These are phyloP conservation scores for Sanguinoderma infundibulare DNA, from an alignment of 1,284 basidiomycete species.

Conservation along the genomic window DNA sequence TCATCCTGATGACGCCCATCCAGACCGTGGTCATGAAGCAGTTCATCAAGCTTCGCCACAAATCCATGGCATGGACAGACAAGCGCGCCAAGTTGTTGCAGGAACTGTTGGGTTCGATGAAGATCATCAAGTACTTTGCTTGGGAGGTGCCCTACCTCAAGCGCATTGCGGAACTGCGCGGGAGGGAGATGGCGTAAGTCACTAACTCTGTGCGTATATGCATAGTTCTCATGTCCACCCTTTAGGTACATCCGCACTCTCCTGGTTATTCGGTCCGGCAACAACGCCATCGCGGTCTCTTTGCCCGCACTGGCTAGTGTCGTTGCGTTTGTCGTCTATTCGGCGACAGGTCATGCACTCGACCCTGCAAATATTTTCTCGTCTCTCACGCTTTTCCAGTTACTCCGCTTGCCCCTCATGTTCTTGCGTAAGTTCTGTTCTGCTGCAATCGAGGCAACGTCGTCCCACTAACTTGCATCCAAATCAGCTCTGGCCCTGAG, in stretches of 20 bases:
- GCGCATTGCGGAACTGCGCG: constrained; percentile 73
- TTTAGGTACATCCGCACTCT: constrained; percentile 74
- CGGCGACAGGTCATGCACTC: constrained; percentile 68
- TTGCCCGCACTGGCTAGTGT: constrained; percentile 86
- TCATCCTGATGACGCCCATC: constrained; percentile 66
- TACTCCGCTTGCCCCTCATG: constrained; percentile 79
- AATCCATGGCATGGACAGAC: constrained; percentile 92
- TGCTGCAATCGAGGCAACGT: not conserved
- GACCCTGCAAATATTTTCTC: constrained; percentile 80
- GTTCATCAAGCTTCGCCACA: constrained; percentile 73
- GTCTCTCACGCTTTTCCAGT: constrained; percentile 81
- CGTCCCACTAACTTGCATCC: not conserved
- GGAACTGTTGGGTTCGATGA: constrained; percentile 86
- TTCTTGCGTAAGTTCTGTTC: constrained; percentile 57
- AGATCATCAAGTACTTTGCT: constrained; percentile 90
- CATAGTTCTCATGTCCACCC: not conserved
- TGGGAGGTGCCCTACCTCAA: constrained; percentile 79
- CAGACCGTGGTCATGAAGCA: constrained; percentile 79
- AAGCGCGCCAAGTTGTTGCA: constrained; percentile 83
- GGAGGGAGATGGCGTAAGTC: constrained; percentile 70
- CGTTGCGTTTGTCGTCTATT: constrained; percentile 85
- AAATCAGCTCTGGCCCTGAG: constrained; percentile 75
- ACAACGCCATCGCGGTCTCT: constrained; percentile 69
- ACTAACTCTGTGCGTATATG: not conserved
- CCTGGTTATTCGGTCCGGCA: constrained; percentile 73